Evolutionary conservation across 257 asterid genomes (phyloP), one percentile per base, ranked within the genome.

Genomic region (Salvia splendens): DNA sequence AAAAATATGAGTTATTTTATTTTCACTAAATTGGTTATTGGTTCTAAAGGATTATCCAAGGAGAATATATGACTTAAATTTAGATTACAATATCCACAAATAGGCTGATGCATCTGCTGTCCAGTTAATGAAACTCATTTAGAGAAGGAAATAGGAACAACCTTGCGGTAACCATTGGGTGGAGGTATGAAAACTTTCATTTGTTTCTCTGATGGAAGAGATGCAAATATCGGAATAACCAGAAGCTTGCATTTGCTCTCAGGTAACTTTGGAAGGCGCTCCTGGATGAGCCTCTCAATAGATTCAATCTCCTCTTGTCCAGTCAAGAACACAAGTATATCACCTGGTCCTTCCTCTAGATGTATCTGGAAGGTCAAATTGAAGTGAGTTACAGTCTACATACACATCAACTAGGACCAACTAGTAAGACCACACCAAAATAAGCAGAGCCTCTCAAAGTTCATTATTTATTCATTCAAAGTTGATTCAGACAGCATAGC

Each of bases 271-370:
- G 82, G 89, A 71, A 88, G 82, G 67, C 85, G 91, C 61, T 90
- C 97, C 49, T 78, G 85, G 71, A 90, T 73, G 72, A 90, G 94
- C 78, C 97, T 90, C 83, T 90, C 88, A 55, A 88, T 83, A 54
- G 97, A 90, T 85, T 93, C 99, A 72, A 93, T 93, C 81, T 93
- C 99, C 77, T 93, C 99, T 80, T 93, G 99, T 69, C 99, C 98
- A 70, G 98, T 89, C 80, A 92, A 82, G 78, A 92, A 92, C 73
- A 92, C 98, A 67, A 92, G 97, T 75, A 92, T 72, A 80, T 92
- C 98, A 48, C 98, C 98, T 35, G 92, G 89, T 24, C 85, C 85
- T 75, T 92, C 96, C 69, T 87, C 97, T 64, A 87, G 75, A 81
- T 92, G 98, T 73, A 92, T 89, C 97, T 89, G 71, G 61, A 62